Evolutionary conservation across 1,139 yeast species (phyloP), one percentile per base, ranked within the genome.

Genomic region (Geotrichum carabidarum): DNA sequence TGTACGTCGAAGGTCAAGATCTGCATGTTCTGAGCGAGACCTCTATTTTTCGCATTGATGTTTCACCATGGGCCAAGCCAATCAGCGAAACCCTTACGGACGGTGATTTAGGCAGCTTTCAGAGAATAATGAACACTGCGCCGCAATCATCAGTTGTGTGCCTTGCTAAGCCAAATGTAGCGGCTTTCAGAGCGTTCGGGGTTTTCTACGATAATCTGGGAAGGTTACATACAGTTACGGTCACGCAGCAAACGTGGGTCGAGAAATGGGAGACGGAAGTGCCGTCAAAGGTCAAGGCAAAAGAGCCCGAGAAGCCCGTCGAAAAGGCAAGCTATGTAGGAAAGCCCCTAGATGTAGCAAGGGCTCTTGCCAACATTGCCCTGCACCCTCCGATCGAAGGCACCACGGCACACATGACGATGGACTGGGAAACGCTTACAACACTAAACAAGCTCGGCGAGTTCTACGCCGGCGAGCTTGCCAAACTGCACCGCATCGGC

Each of bases 401-500:
- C 6, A 49, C 44, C 15, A 34, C 37, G 7, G 48, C 50, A 32
- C 49, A 45, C 9, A 37, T 57, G 52, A 36, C 35, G 27, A 54
- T 59, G 34, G 41, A 56, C 34, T 48, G 56, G 50, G 55, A 51
- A 11, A 57, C 65, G 5, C 59, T 72, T 14, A 58, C 59, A 27
- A 65, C 60, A 35, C 56, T 73, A 48, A 59, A 63, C 27, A 57
- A 59, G 5, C 50, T 68, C 0, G 64, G 70, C 0, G 61, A 63
- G n/a, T 49, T 43, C 36, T 49, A 44, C 44, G 45, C 49, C 22
- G 56, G 60, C 5, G 65, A 67, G 36, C 56, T 71, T 2, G 60
- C 61, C 11, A 55, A 57, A 12, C 60, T 68, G 7, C 69, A 72
- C 45, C 63, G 63, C 43, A 62, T 64, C 4, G 73, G 73, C 4